These are phyloP conservation scores for Penicillium hordei DNA, from an alignment of 2,329 filamentous ascomycete species.

Conservation along the genomic window DNA sequence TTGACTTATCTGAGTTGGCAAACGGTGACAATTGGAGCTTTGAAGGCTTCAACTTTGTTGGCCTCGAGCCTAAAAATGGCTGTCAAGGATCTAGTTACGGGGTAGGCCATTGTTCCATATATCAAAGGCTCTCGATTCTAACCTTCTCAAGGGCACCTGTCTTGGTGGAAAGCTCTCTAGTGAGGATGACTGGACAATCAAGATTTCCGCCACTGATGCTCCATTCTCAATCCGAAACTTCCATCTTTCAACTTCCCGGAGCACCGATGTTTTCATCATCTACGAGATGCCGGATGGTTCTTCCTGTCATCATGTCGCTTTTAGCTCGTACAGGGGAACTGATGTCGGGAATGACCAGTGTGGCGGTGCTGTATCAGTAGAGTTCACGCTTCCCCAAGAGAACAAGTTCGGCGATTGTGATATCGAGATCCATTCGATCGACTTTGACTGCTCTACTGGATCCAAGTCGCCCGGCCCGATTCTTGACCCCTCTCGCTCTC, in stretches of 20 bases:
- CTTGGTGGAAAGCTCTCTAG: conserved; percentile 60
- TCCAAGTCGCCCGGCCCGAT: conserved; percentile 11
- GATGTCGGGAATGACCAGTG: conserved; percentile 81
- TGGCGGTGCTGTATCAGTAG: conserved; percentile 79
- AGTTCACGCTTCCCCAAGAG: conserved; percentile 61
- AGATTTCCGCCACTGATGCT: conserved; percentile 23
- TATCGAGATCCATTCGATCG: conserved; percentile 52
- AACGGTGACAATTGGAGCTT: conserved; percentile 63
- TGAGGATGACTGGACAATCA: conserved; percentile 43
- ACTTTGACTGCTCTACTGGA: conserved; percentile 23
- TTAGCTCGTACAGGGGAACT: conserved; percentile 66
- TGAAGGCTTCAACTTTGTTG: conserved; percentile 69
- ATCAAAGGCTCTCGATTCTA: neutral
- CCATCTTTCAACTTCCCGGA: conserved; percentile 69
- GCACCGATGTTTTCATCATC: conserved; percentile 77
- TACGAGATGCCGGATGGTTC: conserved; percentile 80
- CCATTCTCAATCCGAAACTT: conserved; percentile 72
- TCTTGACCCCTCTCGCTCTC: neutral
- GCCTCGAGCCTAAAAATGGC: conserved; percentile 65
- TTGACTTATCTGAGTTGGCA: conserved; percentile 65
- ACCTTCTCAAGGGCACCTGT: conserved; percentile 52
- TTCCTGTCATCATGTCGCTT: conserved; percentile 71
- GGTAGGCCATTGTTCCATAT: conserved; percentile 40
- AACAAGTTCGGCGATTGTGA: conserved; percentile 61
- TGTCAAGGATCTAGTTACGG: conserved; percentile 30